Evolutionary conservation across 2,329 filamentous ascomycete genomes (phyloP).

Genomic region (Zymoseptoria brevis): DNA sequence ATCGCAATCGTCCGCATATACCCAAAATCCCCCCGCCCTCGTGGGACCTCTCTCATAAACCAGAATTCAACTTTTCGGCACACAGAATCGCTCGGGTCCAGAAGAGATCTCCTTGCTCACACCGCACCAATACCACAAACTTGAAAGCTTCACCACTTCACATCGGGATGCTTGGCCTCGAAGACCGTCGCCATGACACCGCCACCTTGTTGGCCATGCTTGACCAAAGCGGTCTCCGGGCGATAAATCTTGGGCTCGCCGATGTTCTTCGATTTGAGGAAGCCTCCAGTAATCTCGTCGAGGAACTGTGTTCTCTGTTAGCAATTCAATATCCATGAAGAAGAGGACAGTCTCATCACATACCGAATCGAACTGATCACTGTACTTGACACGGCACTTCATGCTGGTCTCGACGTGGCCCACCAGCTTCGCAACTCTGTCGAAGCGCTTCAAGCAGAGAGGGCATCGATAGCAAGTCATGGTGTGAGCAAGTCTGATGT

Average conservation of each 20-base stretch:
- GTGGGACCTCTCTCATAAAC: neutral
- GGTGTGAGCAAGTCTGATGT: conserved; percentile 32
- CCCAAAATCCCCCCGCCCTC: too few relatives aligned
- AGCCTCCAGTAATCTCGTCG: conserved; percentile 37
- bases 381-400: conserved; percentile 30
- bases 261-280: conserved; percentile 20
- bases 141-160: neutral
- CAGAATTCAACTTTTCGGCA: neutral
- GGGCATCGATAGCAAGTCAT: conserved; percentile 33
- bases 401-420: conserved; percentile 36
- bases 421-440: conserved; percentile 31
- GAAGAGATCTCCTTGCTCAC: neutral
- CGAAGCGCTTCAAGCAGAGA: conserved; percentile 35
- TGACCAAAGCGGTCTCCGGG: conserved; percentile 5
- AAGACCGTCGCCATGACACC: conserved; percentile 11
- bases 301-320: conserved; percentile 21
- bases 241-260: conserved; percentile 15
- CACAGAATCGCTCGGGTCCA: too few relatives aligned
- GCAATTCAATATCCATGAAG: neutral
- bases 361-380: conserved; percentile 29
- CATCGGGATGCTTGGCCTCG: conserved; percentile 1
- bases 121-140: neutral
- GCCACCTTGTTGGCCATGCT: conserved; percentile 3
- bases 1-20: neutral
- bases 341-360: neutral